Conservation (phyloP, 768 basidiomycete species). For the Tricholoma flavovirens region DNA sequence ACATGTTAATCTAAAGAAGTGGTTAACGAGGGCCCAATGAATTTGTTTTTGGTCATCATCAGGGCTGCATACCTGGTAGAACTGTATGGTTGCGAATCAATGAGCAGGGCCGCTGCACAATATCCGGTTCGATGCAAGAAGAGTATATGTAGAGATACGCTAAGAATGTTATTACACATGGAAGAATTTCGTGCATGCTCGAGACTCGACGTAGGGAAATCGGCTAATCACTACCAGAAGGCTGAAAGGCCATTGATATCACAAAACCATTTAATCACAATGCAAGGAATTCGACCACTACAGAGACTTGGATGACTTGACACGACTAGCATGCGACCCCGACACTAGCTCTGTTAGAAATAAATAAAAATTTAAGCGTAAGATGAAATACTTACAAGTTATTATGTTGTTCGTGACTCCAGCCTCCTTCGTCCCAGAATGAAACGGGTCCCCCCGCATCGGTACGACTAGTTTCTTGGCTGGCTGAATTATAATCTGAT, state of each 20-base stretch:
- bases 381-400: neutral
- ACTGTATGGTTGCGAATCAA: neutral
- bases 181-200: neutral
- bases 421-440: conserved; percentile 16
- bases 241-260: neutral
- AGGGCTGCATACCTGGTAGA: neutral
- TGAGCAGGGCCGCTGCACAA: neutral
- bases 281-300: neutral
- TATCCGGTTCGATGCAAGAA: neutral
- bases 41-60: neutral
- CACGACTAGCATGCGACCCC: conserved; percentile 7
- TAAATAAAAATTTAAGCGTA: neutral
- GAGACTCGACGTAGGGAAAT: neutral
- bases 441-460: conserved; percentile 6
- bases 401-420: conserved; percentile 1
- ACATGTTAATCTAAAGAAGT: conserved; percentile 70
- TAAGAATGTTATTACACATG: neutral
- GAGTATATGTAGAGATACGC: neutral
- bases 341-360: neutral
- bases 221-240: too few relatives aligned
- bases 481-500: neutral
- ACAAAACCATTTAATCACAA: neutral
- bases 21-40: conserved; percentile 59
- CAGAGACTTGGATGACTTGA: neutral
- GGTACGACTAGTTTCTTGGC: neutral